A percentile compares a stretch with the other conserved stretches of the same genome.
Conservation (phyloP, 257 asterid genomes). For the Solanum gandarillasii region DNA sequence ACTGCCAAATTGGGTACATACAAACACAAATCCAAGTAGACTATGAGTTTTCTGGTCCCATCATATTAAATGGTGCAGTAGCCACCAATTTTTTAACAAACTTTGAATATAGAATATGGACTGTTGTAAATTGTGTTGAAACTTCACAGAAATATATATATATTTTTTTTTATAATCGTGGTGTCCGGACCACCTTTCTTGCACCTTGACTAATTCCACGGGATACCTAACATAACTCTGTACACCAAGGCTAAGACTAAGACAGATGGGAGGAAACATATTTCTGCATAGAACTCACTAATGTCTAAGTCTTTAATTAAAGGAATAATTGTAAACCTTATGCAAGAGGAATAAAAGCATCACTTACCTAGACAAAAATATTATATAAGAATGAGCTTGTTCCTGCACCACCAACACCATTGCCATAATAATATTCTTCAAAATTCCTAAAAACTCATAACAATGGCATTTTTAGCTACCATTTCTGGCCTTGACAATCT, state of each 20-base stretch:
- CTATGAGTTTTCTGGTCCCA: neutral
- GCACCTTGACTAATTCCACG: neutral
- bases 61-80: neutral
- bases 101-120: neutral
- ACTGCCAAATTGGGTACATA: neutral
- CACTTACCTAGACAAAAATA: neutral
- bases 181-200: neutral
- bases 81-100: neutral
- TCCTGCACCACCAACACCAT: neutral
- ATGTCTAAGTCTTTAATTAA: neutral
- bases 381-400: neutral
- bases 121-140: neutral
- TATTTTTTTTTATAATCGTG: neutral
- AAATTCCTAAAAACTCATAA: neutral
- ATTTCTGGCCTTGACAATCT: conserved; percentile 10
- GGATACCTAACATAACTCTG: neutral
- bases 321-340: neutral
- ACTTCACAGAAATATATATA: neutral
- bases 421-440: neutral
- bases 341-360: neutral
- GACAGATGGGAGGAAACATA: neutral
- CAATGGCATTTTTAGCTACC: conserved; percentile 35
- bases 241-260: neutral
- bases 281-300: neutral
- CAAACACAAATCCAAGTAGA: neutral